Evolutionary conservation across 2,329 filamentous ascomycete genomes (phyloP).

Genomic region (Cordyceps pruinosa): DNA sequence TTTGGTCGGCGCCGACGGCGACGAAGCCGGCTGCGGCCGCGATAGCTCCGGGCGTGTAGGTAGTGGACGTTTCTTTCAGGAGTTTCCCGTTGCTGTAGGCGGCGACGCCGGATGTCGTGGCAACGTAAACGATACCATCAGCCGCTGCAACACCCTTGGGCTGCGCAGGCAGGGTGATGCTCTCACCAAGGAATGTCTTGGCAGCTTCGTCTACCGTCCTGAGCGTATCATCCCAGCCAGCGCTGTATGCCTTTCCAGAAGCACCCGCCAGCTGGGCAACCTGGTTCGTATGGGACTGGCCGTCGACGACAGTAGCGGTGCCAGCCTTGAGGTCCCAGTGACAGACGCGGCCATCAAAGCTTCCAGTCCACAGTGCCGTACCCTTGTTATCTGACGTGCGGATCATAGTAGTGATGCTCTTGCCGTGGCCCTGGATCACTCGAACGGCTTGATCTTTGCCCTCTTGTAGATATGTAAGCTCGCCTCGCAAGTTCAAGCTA

Average conservation of each 20-base stretch:
- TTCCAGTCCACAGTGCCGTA: slow-evolving; percentile 76
- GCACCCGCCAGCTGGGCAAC: slow-evolving; percentile 66
- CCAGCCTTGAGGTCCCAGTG: slow-evolving; percentile 74
- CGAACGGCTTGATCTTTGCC: slow-evolving; percentile 62
- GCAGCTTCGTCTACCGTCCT: slow-evolving; percentile 69
- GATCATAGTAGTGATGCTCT: slow-evolving; percentile 72
- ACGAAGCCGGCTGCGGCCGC: slow-evolving; percentile 61
- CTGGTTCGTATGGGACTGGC: slow-evolving; percentile 78
- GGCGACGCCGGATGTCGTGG: slow-evolving; percentile 44
- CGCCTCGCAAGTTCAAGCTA: slow-evolving; percentile 79
- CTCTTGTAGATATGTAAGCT: slow-evolving; percentile 80
- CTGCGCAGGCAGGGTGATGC: slow-evolving; percentile 65
- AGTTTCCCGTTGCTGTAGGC: slow-evolving; percentile 55
- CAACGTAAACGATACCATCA: slow-evolving; percentile 48
- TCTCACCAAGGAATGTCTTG: slow-evolving; percentile 66
- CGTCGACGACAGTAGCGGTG: slow-evolving; percentile 63
- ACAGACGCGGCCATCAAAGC: slow-evolving; percentile 82
- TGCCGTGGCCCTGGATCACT: slow-evolving; percentile 81
- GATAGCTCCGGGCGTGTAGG: slow-evolving; percentile 62
- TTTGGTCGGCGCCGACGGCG: slow-evolving; percentile 70
- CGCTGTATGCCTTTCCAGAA: slow-evolving; percentile 65
- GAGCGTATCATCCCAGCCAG: slow-evolving; percentile 91
- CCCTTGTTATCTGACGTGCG: slow-evolving; percentile 41
- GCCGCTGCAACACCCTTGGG: slow-evolving; percentile 66
- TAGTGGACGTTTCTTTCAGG: slow-evolving; percentile 51